Percentiles rank a stretch among this genome's conserved stretches.
phyloP scores from a whole-genome alignment of 345 rosid genomes.

The Adansonia digitata region DNA sequence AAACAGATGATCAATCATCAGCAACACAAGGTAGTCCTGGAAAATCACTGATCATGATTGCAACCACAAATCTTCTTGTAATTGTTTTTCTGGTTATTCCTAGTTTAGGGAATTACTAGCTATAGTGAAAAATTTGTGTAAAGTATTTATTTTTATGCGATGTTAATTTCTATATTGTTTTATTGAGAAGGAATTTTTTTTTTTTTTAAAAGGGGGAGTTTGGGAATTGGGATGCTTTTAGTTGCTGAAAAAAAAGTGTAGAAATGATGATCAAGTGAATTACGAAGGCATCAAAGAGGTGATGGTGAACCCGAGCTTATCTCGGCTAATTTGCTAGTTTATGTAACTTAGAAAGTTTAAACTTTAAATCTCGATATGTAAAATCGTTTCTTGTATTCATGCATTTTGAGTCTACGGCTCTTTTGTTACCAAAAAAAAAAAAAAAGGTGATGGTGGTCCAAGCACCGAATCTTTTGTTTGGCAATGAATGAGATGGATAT shows the following conservation, averaged over 20 bases:
- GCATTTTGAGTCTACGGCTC: no score
- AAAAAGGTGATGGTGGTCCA: no score
- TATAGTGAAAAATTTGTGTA: neutral
- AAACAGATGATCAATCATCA: conserved; percentile 42
- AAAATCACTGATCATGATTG: conserved; percentile 14
- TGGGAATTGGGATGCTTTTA: neutral
- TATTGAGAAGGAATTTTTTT: neutral
- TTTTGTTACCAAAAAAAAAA: no score
- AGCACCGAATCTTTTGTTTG: neutral
- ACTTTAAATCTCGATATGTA: no score
- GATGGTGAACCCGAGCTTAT: no score
- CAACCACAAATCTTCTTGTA: conserved; percentile 7
- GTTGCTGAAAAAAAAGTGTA: conserved; percentile 3
- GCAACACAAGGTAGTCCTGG: neutral
- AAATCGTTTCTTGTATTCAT: no score
- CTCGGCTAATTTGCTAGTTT: no score
- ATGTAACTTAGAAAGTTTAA: no score
- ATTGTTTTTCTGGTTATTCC: conserved; percentile 10
- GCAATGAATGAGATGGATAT: conserved; percentile 3
- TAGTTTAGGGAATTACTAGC: neutral
- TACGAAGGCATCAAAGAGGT: neutral
- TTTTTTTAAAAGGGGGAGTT: neutral
- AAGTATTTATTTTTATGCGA: neutral
- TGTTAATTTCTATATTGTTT: neutral
- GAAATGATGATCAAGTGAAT: neutral